Percentiles rank a stretch among this genome's conserved stretches.
Evolutionary conservation across 768 basidiomycete species (phyloP).

Genomic region (Boletus huronensis): DNA sequence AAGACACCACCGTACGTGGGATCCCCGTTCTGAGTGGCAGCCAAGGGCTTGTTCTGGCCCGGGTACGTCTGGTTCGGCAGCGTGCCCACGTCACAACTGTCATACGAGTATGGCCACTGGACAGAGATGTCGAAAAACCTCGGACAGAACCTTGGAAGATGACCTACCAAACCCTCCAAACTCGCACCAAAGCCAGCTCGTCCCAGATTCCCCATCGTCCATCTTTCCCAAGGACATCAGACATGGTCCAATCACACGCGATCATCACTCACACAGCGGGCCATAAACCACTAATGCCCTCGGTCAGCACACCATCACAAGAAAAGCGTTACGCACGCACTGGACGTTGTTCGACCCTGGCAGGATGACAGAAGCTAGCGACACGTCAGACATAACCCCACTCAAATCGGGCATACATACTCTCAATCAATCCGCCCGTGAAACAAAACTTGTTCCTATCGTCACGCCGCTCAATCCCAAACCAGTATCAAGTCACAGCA

Average conservation of each 20-base stretch:
- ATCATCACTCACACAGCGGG: constrained; percentile 39
- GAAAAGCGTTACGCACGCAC: constrained; percentile 10
- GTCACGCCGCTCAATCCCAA: constrained; percentile 1
- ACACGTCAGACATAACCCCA: constrained; percentile 2
- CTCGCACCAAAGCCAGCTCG: constrained; percentile 55
- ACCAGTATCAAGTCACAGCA: not conserved
- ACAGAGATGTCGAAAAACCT: not conserved
- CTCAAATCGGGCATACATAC: constrained; percentile 8
- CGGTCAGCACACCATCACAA: constrained; percentile 5
- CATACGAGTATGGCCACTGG: constrained; percentile 54
- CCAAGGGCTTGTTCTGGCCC: constrained; percentile 41
- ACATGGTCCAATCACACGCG: not conserved
- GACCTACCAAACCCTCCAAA: constrained; percentile 59
- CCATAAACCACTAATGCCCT: constrained; percentile 40
- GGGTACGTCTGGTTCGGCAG: constrained; percentile 67
- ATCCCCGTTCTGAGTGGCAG: constrained; percentile 41
- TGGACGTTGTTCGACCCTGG: constrained; percentile 42
- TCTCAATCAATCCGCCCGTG: constrained; percentile 70
- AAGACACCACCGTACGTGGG: constrained; percentile 27
- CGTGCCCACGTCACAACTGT: constrained; percentile 74
- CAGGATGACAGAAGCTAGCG: constrained; percentile 35
- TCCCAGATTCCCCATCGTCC: constrained; percentile 54
- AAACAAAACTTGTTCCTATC: constrained; percentile 73
- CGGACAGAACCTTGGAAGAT: constrained; percentile 11
- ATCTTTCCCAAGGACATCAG: constrained; percentile 28